phyloP scores from a whole-genome alignment of 176 grass and related monocot genomes.

The Aegilops tauschii region DNA sequence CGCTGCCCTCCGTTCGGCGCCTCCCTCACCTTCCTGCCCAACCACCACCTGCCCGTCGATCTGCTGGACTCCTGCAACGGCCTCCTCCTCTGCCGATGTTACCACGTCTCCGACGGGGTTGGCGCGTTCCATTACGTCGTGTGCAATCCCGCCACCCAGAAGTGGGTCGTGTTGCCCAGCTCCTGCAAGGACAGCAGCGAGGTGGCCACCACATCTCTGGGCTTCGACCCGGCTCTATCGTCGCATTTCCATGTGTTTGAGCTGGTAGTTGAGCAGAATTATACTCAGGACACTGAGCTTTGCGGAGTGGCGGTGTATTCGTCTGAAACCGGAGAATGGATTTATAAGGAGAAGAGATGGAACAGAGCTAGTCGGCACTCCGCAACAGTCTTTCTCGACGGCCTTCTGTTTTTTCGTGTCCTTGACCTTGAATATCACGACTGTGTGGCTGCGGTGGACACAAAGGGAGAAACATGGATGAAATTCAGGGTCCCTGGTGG shows the following conservation, averaged over 20 bases:
- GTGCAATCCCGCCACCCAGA: too few species aligned
- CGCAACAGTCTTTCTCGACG: background rate
- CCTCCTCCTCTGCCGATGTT: background rate
- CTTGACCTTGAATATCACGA: too few species aligned
- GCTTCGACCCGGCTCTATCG: background rate
- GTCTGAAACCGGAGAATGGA: too few species aligned
- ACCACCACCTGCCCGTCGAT: background rate
- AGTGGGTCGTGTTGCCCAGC: too few species aligned
- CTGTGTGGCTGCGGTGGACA: too few species aligned
- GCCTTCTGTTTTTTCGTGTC: background rate
- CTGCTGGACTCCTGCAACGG: background rate
- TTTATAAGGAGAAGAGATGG: too few species aligned
- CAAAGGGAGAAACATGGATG: too few species aligned
- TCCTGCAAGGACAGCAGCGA: background rate
- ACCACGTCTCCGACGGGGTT: background rate
- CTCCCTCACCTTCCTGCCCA: slow-evolving; percentile 2
- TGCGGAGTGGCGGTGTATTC: too few species aligned
- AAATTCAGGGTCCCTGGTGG: too few species aligned
- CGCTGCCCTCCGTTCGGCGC: background rate
- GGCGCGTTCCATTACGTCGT: too few species aligned
- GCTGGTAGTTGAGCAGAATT: too few species aligned
- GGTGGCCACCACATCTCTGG: background rate
- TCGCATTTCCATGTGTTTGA: background rate
- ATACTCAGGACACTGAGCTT: too few species aligned
- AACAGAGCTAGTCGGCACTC: background rate